These are phyloP conservation scores for Fusarium devonianum DNA, from an alignment of 2,329 filamentous ascomycete genomes.

Conservation along the genomic window DNA sequence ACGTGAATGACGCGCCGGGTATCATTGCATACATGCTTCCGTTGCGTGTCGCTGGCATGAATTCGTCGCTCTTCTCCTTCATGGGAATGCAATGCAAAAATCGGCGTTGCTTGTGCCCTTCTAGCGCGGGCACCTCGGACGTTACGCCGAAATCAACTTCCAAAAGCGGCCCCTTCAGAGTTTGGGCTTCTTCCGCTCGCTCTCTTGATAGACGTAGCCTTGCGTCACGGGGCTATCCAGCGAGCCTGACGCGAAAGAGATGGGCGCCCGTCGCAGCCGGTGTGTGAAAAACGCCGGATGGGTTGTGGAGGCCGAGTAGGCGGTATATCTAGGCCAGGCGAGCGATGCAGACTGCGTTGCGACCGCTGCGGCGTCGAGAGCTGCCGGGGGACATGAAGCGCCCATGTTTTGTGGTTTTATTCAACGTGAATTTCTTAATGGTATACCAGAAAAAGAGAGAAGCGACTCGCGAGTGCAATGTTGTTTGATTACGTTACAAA, in stretches of 20 bases:
- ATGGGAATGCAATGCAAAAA: neutral
- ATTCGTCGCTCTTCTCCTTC: neutral
- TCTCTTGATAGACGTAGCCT: constrained; percentile 67
- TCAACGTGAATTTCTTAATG: too few relatives aligned
- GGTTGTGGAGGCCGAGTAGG: constrained; percentile 57
- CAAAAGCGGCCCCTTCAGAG: constrained; percentile 47
- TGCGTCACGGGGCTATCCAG: constrained; percentile 60
- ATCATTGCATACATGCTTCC: constrained; percentile 1
- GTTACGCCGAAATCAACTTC: constrained; percentile 1
- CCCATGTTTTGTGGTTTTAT: constrained; percentile 10
- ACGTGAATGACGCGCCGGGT: constrained; percentile 2
- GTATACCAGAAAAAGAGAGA: neutral
- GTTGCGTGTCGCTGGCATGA: neutral
- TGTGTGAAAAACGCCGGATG: constrained; percentile 82
- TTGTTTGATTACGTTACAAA: too few relatives aligned
- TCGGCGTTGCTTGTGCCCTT: neutral
- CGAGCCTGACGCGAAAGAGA: constrained; percentile 38
- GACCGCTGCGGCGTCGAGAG: constrained; percentile 1
- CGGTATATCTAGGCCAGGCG: constrained; percentile 9
- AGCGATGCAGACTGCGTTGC: constrained; percentile 19
- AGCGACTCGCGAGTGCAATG: constrained; percentile 19
- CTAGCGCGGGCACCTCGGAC: too few relatives aligned
- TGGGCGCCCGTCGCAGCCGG: constrained; percentile 63
- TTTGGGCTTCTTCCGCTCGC: constrained; percentile 42
- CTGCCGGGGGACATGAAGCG: constrained; percentile 20